A percentile compares a stretch with the other conserved stretches of the same genome.
Evolutionary conservation across 2,329 filamentous ascomycete genomes (phyloP).

Genomic region (Alternaria angustiovoidea): DNA sequence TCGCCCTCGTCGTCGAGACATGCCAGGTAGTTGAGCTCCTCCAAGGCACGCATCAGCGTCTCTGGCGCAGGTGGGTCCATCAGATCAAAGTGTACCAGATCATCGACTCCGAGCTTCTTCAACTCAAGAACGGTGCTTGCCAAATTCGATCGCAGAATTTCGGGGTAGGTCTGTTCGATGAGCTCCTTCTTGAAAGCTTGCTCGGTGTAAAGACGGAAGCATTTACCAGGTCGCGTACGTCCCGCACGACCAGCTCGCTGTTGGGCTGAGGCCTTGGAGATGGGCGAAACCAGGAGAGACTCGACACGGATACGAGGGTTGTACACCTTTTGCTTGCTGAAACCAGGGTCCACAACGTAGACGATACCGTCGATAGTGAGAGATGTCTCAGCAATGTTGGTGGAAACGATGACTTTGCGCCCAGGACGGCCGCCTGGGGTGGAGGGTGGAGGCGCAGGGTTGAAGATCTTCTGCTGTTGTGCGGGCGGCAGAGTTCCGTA

Average conservation of each 20-base stretch:
- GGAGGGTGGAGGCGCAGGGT: slow-evolving; percentile 78
- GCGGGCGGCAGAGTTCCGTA: slow-evolving; percentile 92
- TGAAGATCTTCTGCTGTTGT: slow-evolving; percentile 95
- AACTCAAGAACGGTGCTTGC: slow-evolving; percentile 94
- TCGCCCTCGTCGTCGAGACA: slow-evolving; percentile 97
- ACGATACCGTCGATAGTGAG: slow-evolving; percentile 99
- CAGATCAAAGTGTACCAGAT: slow-evolving; percentile 96
- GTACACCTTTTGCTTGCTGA: slow-evolving; percentile 99
- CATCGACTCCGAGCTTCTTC: slow-evolving; percentile 95
- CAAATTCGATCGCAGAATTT: slow-evolving; percentile 93
- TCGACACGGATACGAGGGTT: slow-evolving; percentile 96
- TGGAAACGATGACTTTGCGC: slow-evolving; percentile 93
- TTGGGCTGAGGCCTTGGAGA: slow-evolving; percentile 96
- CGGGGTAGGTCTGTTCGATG: slow-evolving; percentile 95
- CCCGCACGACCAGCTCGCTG: slow-evolving; percentile 98
- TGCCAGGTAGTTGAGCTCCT: slow-evolving; percentile 96
- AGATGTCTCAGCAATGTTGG: slow-evolving; percentile 97
- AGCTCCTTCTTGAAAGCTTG: slow-evolving; percentile 96
- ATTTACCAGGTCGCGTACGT: slow-evolving; percentile 97
- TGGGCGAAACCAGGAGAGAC: slow-evolving; percentile 95
- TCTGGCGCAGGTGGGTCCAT: slow-evolving; percentile 99
- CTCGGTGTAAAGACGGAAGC: slow-evolving; percentile 96
- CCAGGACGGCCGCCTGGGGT: slow-evolving; percentile 82
- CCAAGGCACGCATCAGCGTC: slow-evolving; percentile 96
- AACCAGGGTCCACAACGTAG: slow-evolving; percentile 98